Evolutionary conservation across 2,329 filamentous ascomycete species (phyloP), one percentile per base, ranked within the genome.

Genomic region (Hypoxylon sp.): DNA sequence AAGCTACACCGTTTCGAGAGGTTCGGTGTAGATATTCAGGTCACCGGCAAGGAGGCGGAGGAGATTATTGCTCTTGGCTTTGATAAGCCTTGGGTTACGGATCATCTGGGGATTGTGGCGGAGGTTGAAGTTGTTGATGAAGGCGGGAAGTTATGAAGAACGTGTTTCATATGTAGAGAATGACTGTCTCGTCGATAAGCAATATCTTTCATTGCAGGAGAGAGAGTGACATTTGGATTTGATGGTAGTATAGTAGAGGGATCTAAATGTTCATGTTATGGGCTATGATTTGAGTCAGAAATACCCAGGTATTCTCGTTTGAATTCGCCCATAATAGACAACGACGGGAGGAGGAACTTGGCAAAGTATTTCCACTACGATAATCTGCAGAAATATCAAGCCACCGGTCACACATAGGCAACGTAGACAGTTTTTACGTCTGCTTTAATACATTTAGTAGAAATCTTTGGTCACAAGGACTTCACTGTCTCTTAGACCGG

Each of bases 61-160:
- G 58, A 74, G 9, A 55, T 79, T 5, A 3, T 63, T 1, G 24
- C 13, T 2, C 66, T 75, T 11, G 74, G 75, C 0, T 81, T 81
- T 2, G 80, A 83, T 53, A 77, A 80, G 24, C 77, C 79, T 3
- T 86, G 83, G 83, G 80, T 85, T 13, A 85, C 83, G 3, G 84
- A 86, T 78, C 84, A 86, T 73, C 75, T 83, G 46, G 84, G 83
- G 0, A 76, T 86, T 10, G 78, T 78, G 75, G 82, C 75, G 8
- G 74, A 77, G 11, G 57, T 77, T 14, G 70, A 63, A n/a, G 47
- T 74, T 11, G 52, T 66, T 19, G 64, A 68, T 14, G 31, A 31
- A 55, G 13, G 14, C 9, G 1, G 1, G 17, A 31, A 5, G 1
- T 14, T 24, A 24, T 11, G 22, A 14, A 10, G 31, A 5, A 4